phyloP scores from a whole-genome alignment of 2,329 filamentous ascomycete genomes.

The Epichloe sibirici region DNA sequence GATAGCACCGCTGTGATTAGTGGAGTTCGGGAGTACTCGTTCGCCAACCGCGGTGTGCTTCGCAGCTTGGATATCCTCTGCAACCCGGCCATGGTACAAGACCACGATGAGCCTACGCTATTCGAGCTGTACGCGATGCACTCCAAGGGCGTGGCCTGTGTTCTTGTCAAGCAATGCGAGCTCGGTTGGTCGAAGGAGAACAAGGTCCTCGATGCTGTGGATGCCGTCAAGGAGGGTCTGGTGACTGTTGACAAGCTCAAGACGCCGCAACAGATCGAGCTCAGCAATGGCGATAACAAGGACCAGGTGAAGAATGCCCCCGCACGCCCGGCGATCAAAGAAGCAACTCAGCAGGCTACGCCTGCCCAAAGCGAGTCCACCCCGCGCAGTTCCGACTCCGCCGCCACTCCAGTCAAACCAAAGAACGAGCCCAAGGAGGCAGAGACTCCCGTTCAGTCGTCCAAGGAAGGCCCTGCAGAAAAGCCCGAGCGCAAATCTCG shows the following conservation, averaged over 20 bases:
- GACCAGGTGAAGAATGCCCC: slow-evolving; percentile 23
- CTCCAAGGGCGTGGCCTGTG: slow-evolving; percentile 86
- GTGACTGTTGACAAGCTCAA: slow-evolving; percentile 65
- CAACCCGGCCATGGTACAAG: slow-evolving; percentile 50
- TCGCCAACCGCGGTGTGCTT: slow-evolving; percentile 72
- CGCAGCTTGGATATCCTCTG: slow-evolving; percentile 83
- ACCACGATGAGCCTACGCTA: slow-evolving; percentile 57
- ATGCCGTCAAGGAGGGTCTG: slow-evolving; percentile 61
- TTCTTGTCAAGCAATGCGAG: slow-evolving; percentile 77
- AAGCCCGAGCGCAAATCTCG: slow-evolving; percentile 48
- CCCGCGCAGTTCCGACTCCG: slow-evolving; percentile 21
- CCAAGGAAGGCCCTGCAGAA: slow-evolving; percentile 33
- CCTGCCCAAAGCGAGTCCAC: slow-evolving; percentile 14
- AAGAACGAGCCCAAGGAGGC: slow-evolving; percentile 36
- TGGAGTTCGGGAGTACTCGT: slow-evolving; percentile 89
- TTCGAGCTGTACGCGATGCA: slow-evolving; percentile 98
- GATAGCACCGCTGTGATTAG: slow-evolving; percentile 97
- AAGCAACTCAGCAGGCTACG: slow-evolving; percentile 16
- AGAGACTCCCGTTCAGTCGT: slow-evolving; percentile 28
- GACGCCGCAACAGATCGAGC: slow-evolving; percentile 32
- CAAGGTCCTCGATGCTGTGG: slow-evolving; percentile 68
- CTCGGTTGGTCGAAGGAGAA: slow-evolving; percentile 86
- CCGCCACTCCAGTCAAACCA: slow-evolving; percentile 22
- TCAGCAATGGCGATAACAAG: slow-evolving; percentile 22
- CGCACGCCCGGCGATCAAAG: slow-evolving; percentile 19